phyloP scores from a whole-genome alignment of 768 basidiomycete genomes.

The Pleurotus platypus region DNA sequence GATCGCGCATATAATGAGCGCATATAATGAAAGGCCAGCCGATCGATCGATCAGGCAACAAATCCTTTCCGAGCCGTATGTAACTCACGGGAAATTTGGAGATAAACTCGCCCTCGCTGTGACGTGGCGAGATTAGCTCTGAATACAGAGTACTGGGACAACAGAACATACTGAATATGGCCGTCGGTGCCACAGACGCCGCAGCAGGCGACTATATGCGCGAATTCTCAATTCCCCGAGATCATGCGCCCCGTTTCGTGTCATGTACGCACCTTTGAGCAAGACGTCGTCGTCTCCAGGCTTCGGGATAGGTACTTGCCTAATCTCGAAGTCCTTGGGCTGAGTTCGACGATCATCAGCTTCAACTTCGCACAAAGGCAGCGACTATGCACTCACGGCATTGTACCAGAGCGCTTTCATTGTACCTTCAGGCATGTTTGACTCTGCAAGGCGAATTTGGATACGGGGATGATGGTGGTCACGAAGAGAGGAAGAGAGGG shows the following conservation, averaged over 20 bases:
- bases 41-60: slow-evolving; percentile 9
- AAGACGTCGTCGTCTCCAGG: slow-evolving; percentile 69
- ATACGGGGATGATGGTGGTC: not conserved
- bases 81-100: slow-evolving; percentile 10
- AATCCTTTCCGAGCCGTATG: not conserved
- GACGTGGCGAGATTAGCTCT: not conserved
- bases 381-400: slow-evolving; percentile 33
- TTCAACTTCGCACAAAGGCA: slow-evolving; percentile 4
- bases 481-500: not conserved
- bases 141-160: slow-evolving; percentile 32
- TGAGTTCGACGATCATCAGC: slow-evolving; percentile 20
- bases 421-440: slow-evolving; percentile 45
- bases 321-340: slow-evolving; percentile 67
- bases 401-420: slow-evolving; percentile 71
- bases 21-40: not conserved
- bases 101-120: slow-evolving; percentile 10
- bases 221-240: not conserved
- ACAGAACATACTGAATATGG: slow-evolving; percentile 41
- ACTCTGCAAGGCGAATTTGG: not conserved
- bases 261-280: slow-evolving; percentile 52
- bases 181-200: slow-evolving; percentile 62
- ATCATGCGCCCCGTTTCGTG: not conserved
- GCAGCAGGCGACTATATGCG: slow-evolving; percentile 9
- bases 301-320: slow-evolving; percentile 62
- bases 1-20: not conserved